A percentile compares a stretch with the other conserved stretches of the same genome.
These are phyloP conservation scores for Ustilago nuda DNA, from an alignment of 1,284 basidiomycete genomes.

Conservation along the genomic window DNA sequence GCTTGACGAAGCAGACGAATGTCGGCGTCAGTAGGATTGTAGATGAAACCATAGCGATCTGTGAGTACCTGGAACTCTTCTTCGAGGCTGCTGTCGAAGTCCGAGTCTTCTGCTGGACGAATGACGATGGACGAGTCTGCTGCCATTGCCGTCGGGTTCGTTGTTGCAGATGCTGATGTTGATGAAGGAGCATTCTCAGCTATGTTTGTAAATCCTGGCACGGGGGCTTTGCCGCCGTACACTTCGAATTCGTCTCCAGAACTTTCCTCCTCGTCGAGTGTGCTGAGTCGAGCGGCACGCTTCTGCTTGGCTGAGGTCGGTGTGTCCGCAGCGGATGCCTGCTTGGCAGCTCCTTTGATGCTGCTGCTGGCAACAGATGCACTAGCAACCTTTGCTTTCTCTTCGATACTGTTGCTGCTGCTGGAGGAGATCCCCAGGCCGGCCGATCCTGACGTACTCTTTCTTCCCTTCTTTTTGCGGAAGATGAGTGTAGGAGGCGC, in stretches of 20 bases:
- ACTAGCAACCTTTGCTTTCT: not conserved
- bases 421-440: slow-evolving; percentile 51
- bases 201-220: slow-evolving; percentile 44
- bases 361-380: not conserved
- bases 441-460: slow-evolving; percentile 32
- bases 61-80: slow-evolving; percentile 77
- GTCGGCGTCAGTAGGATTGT: slow-evolving; percentile 80
- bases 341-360: not conserved
- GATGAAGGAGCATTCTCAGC: slow-evolving; percentile 10
- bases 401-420: slow-evolving; percentile 17
- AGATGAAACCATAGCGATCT: slow-evolving; percentile 96
- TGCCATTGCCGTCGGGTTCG: not conserved
- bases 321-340: not conserved
- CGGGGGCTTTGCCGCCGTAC: slow-evolving; percentile 67
- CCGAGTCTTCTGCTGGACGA: slow-evolving; percentile 33
- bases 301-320: slow-evolving; percentile 22
- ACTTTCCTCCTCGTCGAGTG: slow-evolving; percentile 59
- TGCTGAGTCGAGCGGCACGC: slow-evolving; percentile 34
- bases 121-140: slow-evolving; percentile 44
- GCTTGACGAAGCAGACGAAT: slow-evolving; percentile 80
- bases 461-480: slow-evolving; percentile 37
- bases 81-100: slow-evolving; percentile 37
- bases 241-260: slow-evolving; percentile 67
- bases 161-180: not conserved
- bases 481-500: slow-evolving; percentile 79